Evolutionary conservation across 2,329 filamentous ascomycete species (phyloP), one percentile per base, ranked within the genome.

Genomic region (Passalora sequoiae): DNA sequence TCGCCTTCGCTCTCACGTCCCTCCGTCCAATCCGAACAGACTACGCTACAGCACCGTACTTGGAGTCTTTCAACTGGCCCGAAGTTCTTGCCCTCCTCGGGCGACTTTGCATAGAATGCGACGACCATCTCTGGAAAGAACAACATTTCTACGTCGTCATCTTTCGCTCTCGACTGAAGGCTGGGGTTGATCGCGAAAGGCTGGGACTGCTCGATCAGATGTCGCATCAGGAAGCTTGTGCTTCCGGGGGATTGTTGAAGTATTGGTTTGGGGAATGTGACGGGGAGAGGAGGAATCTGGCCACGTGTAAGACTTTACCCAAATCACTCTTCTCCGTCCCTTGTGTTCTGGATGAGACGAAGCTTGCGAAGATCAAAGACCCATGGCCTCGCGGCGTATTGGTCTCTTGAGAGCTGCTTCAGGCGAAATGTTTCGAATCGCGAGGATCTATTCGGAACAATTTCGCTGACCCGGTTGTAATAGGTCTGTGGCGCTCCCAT

Each of bases 241-340:
- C 75, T 28, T 86, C 81, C 57, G 89, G 89, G 4, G 88, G 88
- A 0, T 77, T 96, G 60, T 68, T 95, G 60, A 94, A 94, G 65
- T 95, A 96, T 66, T 95, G 89, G 88, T 95, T 94, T 64, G 87
- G 88, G 2, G 73, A 70, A 24, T 82, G 84, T 15, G 80, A 94
- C 67, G 69, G 64, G 31, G 72, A 84, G 39, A 75, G 83, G 49
- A 73, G 79, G 59, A 95, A 95, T 67, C 66, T 96, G 57, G 89
- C 89, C 31, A 95, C 89, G 37, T 73, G 70, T 71, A 38, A 50
- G 63, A 56, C 13, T n/a, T 10, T 1, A n/a, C n/a, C n/a, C n/a
- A n/a, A 15, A 8, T 22, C 7, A 5, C n/a, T 15, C 4, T 3
- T 3, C 12, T 12, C 24, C n/a, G n/a, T n/a, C n/a, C n/a, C n/a